Evolutionary conservation across 169 alveolate genomes (phyloP).

Genomic region (Theileria equi): DNA sequence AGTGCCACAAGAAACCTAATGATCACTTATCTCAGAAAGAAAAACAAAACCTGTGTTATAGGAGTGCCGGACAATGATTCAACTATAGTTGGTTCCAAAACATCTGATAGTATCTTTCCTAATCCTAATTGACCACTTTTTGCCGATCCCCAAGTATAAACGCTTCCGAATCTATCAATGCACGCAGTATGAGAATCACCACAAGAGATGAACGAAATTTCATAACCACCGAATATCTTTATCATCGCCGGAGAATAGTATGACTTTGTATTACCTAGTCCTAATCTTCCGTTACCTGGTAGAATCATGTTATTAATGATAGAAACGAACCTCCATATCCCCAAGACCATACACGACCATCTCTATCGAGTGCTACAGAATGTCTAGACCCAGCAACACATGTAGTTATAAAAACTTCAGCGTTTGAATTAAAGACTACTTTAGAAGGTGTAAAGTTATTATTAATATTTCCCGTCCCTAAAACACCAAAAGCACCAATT

Average conservation of each 20-base stretch:
- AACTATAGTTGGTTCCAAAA: constrained; percentile 39
- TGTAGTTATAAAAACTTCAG: constrained; percentile 44
- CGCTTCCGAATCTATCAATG: constrained; percentile 75
- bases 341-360: constrained; percentile 70
- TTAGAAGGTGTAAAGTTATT: constrained; percentile 69
- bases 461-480: constrained; percentile 72
- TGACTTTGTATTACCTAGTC: constrained; percentile 73
- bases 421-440: constrained; percentile 40
- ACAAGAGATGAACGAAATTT: constrained; percentile 71
- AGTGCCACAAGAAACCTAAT: constrained; percentile 70
- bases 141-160: constrained; percentile 86
- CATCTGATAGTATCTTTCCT: constrained; percentile 26
- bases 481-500: constrained; percentile 74
- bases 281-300: constrained; percentile 78
- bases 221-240: constrained; percentile 22
- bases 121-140: constrained; percentile 82
- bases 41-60: constrained; percentile 34
- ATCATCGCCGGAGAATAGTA: constrained; percentile 63
- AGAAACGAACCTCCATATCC: constrained; percentile 71
- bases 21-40: background rate
- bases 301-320: background rate
- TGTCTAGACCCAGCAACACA: constrained; percentile 72
- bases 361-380: constrained; percentile 65
- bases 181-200: constrained; percentile 87
- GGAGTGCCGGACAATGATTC: constrained; percentile 28